These are phyloP conservation scores for Neoscytalidium dimidiatum DNA, from an alignment of 2,329 filamentous ascomycete species.

Conservation along the genomic window DNA sequence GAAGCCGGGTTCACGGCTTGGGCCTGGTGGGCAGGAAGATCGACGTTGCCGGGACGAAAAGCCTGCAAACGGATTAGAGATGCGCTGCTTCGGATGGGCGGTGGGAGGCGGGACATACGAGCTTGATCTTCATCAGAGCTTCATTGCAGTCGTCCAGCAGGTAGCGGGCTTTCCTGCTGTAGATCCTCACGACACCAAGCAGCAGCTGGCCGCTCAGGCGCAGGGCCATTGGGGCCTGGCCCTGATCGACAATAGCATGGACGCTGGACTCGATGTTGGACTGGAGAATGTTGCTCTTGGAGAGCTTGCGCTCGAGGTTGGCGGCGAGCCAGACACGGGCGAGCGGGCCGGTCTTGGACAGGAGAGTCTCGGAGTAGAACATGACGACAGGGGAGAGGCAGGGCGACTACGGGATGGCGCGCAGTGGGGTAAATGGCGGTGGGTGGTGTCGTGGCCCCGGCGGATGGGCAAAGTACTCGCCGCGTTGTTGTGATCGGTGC, in stretches of 20 bases:
- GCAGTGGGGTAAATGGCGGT: background rate
- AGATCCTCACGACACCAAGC: constrained; percentile 94
- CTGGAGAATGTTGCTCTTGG: constrained; percentile 92
- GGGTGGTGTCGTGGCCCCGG: background rate
- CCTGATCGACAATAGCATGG: constrained; percentile 88
- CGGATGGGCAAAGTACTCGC: constrained; percentile 9
- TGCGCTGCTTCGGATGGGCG: background rate
- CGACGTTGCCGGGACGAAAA: constrained; percentile 94
- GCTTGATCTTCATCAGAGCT: constrained; percentile 96
- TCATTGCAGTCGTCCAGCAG: constrained; percentile 97
- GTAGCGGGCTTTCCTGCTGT: constrained; percentile 95
- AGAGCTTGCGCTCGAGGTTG: constrained; percentile 97
- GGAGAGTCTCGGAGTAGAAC: constrained; percentile 96
- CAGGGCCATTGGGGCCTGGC: constrained; percentile 91
- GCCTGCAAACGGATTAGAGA: constrained; percentile 58
- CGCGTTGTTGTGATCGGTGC: constrained; percentile 18
- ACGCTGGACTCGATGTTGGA: constrained; percentile 95
- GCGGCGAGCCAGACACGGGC: constrained; percentile 97
- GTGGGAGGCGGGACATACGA: constrained; percentile 60
- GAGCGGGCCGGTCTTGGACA: constrained; percentile 95
- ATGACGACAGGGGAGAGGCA: constrained; percentile 54
- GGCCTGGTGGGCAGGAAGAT: constrained; percentile 77
- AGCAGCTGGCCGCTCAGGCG: constrained; percentile 91
- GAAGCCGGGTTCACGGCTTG: constrained; percentile 81
- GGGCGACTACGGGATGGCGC: background rate